Base-by-base conservation (phyloP, 176 grass and related monocot species). In the Eragrostis nindensis region DNA sequence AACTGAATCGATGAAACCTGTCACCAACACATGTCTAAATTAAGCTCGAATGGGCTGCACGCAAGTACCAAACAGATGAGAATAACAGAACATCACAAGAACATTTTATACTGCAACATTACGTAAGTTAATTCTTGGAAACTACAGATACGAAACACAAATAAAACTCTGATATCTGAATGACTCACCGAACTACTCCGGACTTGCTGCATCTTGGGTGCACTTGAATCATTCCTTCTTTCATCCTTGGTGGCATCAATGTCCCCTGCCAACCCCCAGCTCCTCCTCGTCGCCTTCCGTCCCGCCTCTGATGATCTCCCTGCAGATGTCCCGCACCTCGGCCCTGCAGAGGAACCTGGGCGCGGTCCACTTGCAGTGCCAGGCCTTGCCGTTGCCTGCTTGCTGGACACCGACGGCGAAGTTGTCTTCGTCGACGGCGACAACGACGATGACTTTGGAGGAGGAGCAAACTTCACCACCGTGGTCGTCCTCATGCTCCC, bases 121-220 rank as follows among this genome's bases (percentile, higher is more conserved):
- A 42, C 40, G n/a, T n/a, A 42, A 42, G 40, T 42, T 42, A 7
- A 42, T 42, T 42, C 40, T n/a, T 42, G 40, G 7, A 42, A 42
- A 42, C 40, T 7, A 42, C 7, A 22, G 3, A 57, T 22, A 9
- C 11, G 63, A 46, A 60, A 36, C 36, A 22, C 14, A 4, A 1
- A 36, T 15, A 8, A 61, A 43, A 59, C 6, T 16, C 22, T 52
- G 38, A 5, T 76, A 22, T 27, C 44, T 66, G 44, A 66, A 16
- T 16, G 1, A 32, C 86, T 83, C 68, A 88, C 86, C 80, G 80
- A 88, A 12, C 49, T 73, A 29, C 86, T 88, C 42, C 61, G 22
- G 22, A 7, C 7, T 5, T 27, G 29, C 27, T 29, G 21, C 40
- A 16, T 50, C 71, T 59, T 76, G 8, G 30, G 30, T 3, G 21